Evolutionary conservation across 2,329 filamentous ascomycete species (phyloP).

Genomic region (Sporothrix pallida): DNA sequence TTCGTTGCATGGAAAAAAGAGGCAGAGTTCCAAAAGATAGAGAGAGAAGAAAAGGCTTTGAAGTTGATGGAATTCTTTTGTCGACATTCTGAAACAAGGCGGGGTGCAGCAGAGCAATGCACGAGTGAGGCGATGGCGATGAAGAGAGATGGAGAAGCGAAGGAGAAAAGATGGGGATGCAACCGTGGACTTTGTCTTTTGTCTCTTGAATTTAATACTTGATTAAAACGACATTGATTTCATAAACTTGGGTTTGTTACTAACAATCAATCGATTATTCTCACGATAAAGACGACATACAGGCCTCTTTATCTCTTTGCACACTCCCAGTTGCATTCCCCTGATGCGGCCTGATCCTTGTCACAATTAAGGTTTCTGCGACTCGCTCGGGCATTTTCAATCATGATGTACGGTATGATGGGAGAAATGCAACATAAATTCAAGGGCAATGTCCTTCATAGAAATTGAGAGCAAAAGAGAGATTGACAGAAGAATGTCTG

Average conservation of each 20-base stretch:
- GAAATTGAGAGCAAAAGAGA: no score
- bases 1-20: background rate
- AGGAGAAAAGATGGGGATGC: background rate
- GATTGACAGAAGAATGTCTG: background rate
- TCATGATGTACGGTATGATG: background rate
- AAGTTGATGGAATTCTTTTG: background rate
- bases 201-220: background rate
- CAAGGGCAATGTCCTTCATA: no score
- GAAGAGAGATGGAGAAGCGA: background rate
- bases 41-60: background rate
- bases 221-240: no score
- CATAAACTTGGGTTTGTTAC: no score
- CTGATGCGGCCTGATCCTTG: background rate
- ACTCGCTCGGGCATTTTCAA: slow-evolving; percentile 1
- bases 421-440: no score
- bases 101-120: slow-evolving; percentile 1
- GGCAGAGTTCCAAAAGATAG: background rate
- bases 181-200: background rate
- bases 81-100: slow-evolving; percentile 6
- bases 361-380: slow-evolving; percentile 2
- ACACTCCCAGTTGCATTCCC: background rate
- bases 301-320: background rate
- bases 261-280: background rate
- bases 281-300: background rate
- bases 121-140: background rate